Base-by-base conservation (phyloP, 208 protist species). In the Acanthamoeba sp. region DNA sequence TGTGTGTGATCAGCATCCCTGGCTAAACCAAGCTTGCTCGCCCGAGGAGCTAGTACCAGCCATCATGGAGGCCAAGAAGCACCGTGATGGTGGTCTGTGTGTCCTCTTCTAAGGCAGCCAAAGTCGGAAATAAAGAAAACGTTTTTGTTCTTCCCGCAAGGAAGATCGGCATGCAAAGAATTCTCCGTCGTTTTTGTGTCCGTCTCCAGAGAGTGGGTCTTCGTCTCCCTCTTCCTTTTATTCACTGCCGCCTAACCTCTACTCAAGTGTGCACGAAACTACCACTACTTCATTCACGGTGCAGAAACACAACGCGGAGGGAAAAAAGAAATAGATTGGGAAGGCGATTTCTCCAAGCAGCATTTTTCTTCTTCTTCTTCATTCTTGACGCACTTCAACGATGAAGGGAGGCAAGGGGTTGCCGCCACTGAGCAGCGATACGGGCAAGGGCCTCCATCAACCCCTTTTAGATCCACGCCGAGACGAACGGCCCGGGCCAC, bases 1-100 rank as follows among this genome's bases (percentile, higher is more conserved):
- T 91, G 12, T 62, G 29, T 36, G 16, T 64, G 12, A 6, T 40
- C 78, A 91, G 84, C 84, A 91, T 29, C 84, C 84, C 14, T 91
- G 84, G 84, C 52, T 91, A 18, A 91, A 91, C 16, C 32, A 50
- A 50, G 57, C 55, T 3, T 91, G 84, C 40, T 42, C 55, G 20
- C 84, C 84, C 5, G 84, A 62, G 57, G 84, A 91, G 24, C 27
- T 91, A 36, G 42, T 91, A 18, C 84, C 84, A 0, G 48, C 57
- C 55, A 91, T 91, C 6, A 50, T 48, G 10, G 84, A 91, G 52
- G 57, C 57, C 52, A 91, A 91, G 84, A 91, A 91, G 57, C 84
- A 69, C 7, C 10, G 84, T 4, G 55, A 91, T 4, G 84, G 84
- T 5, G 57, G 55, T 40, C 52, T 71, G 24, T 91, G 84, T 32